These are phyloP conservation scores for Tolypocladium cylindrosporum DNA, from an alignment of 2,329 filamentous ascomycete genomes.

Conservation along the genomic window DNA sequence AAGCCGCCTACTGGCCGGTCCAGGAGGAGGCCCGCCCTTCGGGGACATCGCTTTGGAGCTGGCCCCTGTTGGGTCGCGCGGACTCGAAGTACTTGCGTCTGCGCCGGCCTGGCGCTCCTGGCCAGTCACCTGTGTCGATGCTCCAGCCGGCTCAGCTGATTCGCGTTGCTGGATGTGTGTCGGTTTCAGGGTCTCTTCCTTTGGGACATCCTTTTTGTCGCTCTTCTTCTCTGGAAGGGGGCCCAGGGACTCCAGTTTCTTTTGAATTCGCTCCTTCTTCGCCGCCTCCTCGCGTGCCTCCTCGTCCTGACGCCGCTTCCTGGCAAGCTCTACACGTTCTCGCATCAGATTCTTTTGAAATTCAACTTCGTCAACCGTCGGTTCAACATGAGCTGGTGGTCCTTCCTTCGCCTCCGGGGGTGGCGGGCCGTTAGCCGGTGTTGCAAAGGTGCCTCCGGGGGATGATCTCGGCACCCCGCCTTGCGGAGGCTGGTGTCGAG, in stretches of 20 bases:
- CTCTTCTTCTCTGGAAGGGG: constrained; percentile 52
- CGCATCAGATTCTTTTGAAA: constrained; percentile 64
- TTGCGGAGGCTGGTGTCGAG: constrained; percentile 14
- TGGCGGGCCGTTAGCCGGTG: constrained; percentile 21
- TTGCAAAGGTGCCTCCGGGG: constrained; percentile 30
- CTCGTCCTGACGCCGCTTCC: constrained; percentile 57
- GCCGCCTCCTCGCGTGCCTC: constrained; percentile 65
- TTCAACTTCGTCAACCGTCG: constrained; percentile 45
- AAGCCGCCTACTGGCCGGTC: constrained; percentile 14
- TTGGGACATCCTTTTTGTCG: constrained; percentile 37
- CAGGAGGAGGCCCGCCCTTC: constrained; percentile 6
- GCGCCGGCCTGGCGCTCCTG: neutral
- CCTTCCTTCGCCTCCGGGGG: constrained; percentile 19
- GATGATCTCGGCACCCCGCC: constrained; percentile 27
- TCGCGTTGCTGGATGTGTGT: constrained; percentile 25
- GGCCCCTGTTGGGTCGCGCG: constrained; percentile 1
- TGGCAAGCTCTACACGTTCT: constrained; percentile 58
- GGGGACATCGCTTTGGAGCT: constrained; percentile 7
- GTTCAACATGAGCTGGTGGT: constrained; percentile 19
- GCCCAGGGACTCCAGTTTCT: constrained; percentile 62
- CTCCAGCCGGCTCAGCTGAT: constrained; percentile 3
- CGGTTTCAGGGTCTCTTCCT: constrained; percentile 28
- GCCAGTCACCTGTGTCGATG: constrained; percentile 6
- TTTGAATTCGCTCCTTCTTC: constrained; percentile 57
- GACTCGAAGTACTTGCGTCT: neutral